Evolutionary conservation across 148 eudicot species (phyloP).

Genomic region (Gaultheria prostrata): DNA sequence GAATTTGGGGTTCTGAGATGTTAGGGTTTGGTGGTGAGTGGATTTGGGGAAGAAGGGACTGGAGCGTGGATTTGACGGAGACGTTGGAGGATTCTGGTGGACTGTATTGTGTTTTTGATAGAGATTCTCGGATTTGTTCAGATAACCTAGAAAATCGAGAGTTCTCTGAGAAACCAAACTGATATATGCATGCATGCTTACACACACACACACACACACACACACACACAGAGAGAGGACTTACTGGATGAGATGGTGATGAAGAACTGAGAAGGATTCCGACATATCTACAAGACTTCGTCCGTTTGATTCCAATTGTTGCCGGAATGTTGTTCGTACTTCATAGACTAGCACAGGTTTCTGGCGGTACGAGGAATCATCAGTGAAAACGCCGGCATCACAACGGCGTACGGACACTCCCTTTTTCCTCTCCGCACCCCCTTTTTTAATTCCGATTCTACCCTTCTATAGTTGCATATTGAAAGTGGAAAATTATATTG

Average conservation of each 20-base stretch:
- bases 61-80: slow-evolving; percentile 63
- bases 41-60: slow-evolving; percentile 53
- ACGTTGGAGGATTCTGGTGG: slow-evolving; percentile 51
- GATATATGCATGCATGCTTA: not conserved
- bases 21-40: slow-evolving; percentile 5
- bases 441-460: too few relatives aligned
- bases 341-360: slow-evolving; percentile 9
- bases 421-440: too few relatives aligned
- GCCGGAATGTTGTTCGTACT: not conserved
- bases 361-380: slow-evolving; percentile 7
- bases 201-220: not conserved
- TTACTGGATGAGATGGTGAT: slow-evolving; percentile 44
- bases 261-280: slow-evolving; percentile 25
- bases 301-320: not conserved
- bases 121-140: slow-evolving; percentile 46
- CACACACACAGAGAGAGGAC: not conserved
- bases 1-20: slow-evolving; percentile 22
- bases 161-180: not conserved
- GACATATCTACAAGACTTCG: slow-evolving; percentile 24
- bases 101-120: slow-evolving; percentile 46
- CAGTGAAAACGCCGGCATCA: not conserved
- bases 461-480: too few relatives aligned
- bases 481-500: too few relatives aligned
- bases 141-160: slow-evolving; percentile 41
- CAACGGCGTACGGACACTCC: too few relatives aligned